phyloP scores from a whole-genome alignment of 2,329 filamentous ascomycete genomes.

The Alternaria conjuncta region DNA sequence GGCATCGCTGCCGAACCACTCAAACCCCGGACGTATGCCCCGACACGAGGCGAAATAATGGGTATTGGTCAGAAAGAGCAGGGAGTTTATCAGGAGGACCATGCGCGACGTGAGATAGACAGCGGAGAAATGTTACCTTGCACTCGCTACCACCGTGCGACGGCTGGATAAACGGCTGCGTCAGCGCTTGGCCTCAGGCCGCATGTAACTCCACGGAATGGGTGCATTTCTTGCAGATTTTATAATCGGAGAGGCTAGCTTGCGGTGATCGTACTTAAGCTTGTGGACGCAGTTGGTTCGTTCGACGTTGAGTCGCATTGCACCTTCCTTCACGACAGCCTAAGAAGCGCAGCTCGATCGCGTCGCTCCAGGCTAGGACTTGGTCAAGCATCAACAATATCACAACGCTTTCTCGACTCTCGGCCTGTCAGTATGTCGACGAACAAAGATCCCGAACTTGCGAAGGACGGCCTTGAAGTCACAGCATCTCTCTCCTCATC shows the following conservation, averaged over 20 bases:
- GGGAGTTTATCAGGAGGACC: constrained; percentile 5
- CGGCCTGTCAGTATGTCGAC: constrained; percentile 28
- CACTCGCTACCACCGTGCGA: constrained; percentile 1
- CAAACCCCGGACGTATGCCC: neutral
- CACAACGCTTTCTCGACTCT: neutral
- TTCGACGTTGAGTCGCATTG: neutral
- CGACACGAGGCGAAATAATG: constrained; percentile 1
- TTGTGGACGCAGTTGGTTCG: neutral
- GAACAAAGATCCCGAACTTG: constrained; percentile 35
- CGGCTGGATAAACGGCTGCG: constrained; percentile 1
- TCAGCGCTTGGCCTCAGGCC: neutral
- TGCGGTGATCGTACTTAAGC: constrained; percentile 12
- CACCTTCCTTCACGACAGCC: neutral
- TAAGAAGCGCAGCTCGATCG: neutral
- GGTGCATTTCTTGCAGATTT: constrained; percentile 10
- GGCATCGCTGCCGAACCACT: constrained; percentile 16
- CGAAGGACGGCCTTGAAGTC: constrained; percentile 37
- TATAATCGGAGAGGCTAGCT: neutral
- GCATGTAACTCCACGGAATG: constrained; percentile 24
- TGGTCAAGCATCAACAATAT: neutral
- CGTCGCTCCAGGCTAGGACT: neutral
- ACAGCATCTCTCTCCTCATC: constrained; percentile 36
- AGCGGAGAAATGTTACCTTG: constrained; percentile 24
- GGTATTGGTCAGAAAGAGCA: constrained; percentile 11
- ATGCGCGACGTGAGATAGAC: neutral